A percentile compares a stretch with the other conserved stretches of the same genome.
Conservation (phyloP, 371 early-diverging fungal species). For the Dentiscutata heterogama region DNA sequence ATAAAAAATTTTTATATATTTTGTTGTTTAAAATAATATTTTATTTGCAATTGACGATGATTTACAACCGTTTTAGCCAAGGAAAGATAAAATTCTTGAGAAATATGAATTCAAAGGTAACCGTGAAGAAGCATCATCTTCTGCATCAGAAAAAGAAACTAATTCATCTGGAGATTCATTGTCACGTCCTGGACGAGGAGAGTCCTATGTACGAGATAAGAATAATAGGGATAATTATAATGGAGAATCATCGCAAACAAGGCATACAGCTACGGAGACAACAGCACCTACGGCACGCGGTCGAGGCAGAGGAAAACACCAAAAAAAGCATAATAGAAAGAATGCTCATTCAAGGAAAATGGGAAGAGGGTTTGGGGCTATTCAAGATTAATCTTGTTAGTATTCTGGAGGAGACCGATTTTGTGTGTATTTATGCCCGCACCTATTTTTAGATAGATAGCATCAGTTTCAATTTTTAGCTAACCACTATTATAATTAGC, state of each 20-base stretch:
- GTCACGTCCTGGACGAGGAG: neutral
- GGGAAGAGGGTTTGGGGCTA: constrained; percentile 10
- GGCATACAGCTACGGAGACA: too few relatives aligned
- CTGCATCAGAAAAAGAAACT: neutral
- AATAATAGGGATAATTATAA: neutral
- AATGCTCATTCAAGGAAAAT: constrained; percentile 31
- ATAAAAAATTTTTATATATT: neutral
- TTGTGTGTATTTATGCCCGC: too few relatives aligned
- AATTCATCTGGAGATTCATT: neutral
- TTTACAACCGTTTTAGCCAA: constrained; percentile 24
- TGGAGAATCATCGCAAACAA: neutral
- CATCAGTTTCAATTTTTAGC: too few relatives aligned
- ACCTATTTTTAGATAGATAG: too few relatives aligned
- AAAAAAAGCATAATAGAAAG: constrained; percentile 24
- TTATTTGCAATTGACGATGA: neutral
- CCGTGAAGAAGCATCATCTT: neutral
- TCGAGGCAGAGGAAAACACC: neutral
- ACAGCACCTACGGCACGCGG: neutral
- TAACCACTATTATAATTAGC: too few relatives aligned
- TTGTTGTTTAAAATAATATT: neutral
- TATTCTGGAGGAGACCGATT: neutral
- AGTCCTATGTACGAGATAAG: neutral
- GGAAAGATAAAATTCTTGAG: constrained; percentile 26
- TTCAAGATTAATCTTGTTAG: too few relatives aligned
- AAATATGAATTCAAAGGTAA: constrained; percentile 30